These are phyloP conservation scores for Tricholomella constricta DNA, from an alignment of 768 basidiomycete genomes.

Conservation along the genomic window DNA sequence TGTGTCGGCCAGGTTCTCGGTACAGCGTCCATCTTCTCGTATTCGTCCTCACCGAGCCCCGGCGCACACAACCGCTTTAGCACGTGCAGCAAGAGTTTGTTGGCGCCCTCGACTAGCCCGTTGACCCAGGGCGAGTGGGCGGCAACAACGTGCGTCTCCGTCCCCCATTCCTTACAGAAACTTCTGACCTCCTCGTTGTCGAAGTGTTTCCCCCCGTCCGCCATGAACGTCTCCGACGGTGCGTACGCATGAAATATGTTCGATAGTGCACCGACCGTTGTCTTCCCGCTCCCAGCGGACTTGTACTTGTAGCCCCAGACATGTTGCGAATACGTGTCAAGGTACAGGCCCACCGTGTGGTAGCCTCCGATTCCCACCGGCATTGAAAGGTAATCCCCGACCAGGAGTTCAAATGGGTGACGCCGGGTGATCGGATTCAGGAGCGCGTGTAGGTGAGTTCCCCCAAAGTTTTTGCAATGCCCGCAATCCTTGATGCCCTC, in stretches of 20 bases:
- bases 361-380: conserved; percentile 33
- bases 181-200: conserved; percentile 27
- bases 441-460: too few relatives aligned
- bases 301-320: not conserved
- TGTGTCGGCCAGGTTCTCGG: conserved; percentile 34
- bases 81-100: too few relatives aligned
- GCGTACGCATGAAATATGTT: not conserved
- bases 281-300: too few relatives aligned
- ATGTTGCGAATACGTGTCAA: too few relatives aligned
- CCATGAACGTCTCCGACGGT: conserved; percentile 34
- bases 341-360: too few relatives aligned
- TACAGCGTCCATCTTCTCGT: too few relatives aligned
- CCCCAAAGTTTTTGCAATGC: too few relatives aligned
- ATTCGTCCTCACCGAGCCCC: too few relatives aligned
- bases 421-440: conserved; percentile 25
- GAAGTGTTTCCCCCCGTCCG: not conserved
- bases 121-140: conserved; percentile 20
- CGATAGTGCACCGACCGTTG: too few relatives aligned
- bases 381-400: conserved; percentile 23
- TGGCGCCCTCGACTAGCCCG: too few relatives aligned
- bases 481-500: conserved; percentile 1
- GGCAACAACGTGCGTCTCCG: conserved; percentile 25
- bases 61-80: too few relatives aligned
- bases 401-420: conserved; percentile 40
- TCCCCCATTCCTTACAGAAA: conserved; percentile 24